These are phyloP conservation scores for Plantago coronopus DNA, from an alignment of 305 asterid species.

Conservation along the genomic window DNA sequence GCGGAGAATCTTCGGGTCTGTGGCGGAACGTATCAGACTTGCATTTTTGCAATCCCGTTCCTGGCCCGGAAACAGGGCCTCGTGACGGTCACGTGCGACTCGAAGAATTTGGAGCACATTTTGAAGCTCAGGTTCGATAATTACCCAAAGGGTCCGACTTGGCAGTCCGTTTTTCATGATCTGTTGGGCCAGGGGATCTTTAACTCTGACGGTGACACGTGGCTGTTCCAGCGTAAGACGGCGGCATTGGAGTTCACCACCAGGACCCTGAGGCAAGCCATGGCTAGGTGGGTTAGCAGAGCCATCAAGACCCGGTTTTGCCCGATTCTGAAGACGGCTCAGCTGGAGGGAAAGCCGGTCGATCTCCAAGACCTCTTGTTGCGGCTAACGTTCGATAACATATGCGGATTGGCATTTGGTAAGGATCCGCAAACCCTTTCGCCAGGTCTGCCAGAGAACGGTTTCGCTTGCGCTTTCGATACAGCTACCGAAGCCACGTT, in stretches of 20 bases:
- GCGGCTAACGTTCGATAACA: slow-evolving; percentile 64
- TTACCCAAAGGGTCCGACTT: slow-evolving; percentile 65
- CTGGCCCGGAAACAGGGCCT: slow-evolving; percentile 54
- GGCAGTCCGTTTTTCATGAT: slow-evolving; percentile 70
- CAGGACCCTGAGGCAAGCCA: slow-evolving; percentile 55
- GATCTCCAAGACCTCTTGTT: slow-evolving; percentile 60
- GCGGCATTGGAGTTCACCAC: slow-evolving; percentile 66
- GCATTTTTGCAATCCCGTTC: slow-evolving; percentile 44
- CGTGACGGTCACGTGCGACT: slow-evolving; percentile 68
- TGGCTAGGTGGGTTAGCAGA: slow-evolving; percentile 65
- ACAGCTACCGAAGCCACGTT: slow-evolving; percentile 67
- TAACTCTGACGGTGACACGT: slow-evolving; percentile 63
- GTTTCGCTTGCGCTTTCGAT: slow-evolving; percentile 58
- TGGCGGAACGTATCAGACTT: slow-evolving; percentile 60
- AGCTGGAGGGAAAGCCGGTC: slow-evolving; percentile 32
- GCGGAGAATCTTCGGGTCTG: slow-evolving; percentile 52
- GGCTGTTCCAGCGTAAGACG: slow-evolving; percentile 62
- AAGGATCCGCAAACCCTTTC: slow-evolving; percentile 59
- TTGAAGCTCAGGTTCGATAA: slow-evolving; percentile 51
- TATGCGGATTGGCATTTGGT: slow-evolving; percentile 70
- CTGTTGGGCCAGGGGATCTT: slow-evolving; percentile 55
- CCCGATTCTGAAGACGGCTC: slow-evolving; percentile 45
- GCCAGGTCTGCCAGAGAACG: slow-evolving; percentile 40
- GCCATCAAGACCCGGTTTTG: slow-evolving; percentile 49
- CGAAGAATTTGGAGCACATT: slow-evolving; percentile 56